Evolutionary conservation across 2,329 filamentous ascomycete genomes (phyloP), one percentile per base, ranked within the genome.

Genomic region (Aureobasidium pullulans): DNA sequence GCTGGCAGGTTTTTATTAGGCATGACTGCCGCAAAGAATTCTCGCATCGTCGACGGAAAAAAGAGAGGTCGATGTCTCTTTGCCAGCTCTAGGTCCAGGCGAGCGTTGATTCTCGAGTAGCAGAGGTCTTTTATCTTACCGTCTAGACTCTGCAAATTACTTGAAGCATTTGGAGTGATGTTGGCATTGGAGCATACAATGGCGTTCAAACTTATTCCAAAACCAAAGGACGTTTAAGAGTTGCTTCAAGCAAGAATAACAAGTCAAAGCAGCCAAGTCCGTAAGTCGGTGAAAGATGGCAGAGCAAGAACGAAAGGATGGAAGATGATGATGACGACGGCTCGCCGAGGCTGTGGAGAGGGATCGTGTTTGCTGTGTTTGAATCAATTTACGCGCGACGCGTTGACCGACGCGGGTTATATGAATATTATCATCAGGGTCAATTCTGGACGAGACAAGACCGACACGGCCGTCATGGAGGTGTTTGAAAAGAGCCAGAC

Each of bases 81-180:
- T 23, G 23, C 23, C 23, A 23, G 23, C 23, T 23, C 23, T 23
- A 23, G 19, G 19, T 19, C 19, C 23, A 23, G 23, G 23, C 23
- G 23, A 23, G 23, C 23, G 23, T 23, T 23, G 23, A 23, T 23
- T 23, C 23, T 23, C 23, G 23, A 23, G 23, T 23, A 23, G 23
- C 73, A 65, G 62, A 28, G 19, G 28, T 9, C 13, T 42, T 46
- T 6, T 13, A 23, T 16, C 39, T 54, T 36, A 96, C 92, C 92
- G 97, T 96, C 73, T 97, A 94, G 31, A 94, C 94, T 57, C 93
- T 92, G 65, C 94, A 94, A 69, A 99, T 81, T 52, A 99, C 93
- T 69, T 93, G 94, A 43, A 99, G 77, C 65, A 84, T 87, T 77
- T 92, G 23, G 23, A 23, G 23, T 95, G 63, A 99, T 86, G 47